Evolutionary conservation across 768 basidiomycete genomes (phyloP).

Genomic region (Wakefieldia striispora): DNA sequence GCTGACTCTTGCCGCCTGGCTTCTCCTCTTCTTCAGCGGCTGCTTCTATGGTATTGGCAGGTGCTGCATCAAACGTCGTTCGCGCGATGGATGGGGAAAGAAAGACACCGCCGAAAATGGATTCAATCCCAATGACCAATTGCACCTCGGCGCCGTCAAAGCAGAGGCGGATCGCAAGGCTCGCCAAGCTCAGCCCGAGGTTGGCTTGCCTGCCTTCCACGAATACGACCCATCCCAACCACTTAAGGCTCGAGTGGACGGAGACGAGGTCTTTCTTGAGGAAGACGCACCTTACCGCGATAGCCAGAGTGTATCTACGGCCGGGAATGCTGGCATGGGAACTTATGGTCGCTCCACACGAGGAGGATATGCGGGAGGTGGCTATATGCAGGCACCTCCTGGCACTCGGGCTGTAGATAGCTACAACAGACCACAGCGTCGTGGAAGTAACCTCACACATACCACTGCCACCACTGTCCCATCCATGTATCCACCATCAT

Average conservation of each 20-base stretch:
- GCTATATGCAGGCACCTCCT: conserved; percentile 61
- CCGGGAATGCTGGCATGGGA: conserved; percentile 23
- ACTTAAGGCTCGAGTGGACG: conserved; percentile 57
- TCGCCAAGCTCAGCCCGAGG: conserved; percentile 54
- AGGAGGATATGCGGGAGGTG: conserved; percentile 43
- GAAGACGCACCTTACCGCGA: conserved; percentile 40
- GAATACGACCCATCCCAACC: conserved; percentile 64
- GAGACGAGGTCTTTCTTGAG: conserved; percentile 56
- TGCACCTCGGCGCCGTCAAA: conserved; percentile 82
- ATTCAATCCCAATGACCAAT: conserved; percentile 50
- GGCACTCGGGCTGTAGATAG: conserved; percentile 76
- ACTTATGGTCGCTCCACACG: conserved; percentile 33
- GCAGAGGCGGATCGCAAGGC: conserved; percentile 85
- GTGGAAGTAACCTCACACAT: conserved; percentile 39
- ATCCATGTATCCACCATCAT: conserved; percentile 34
- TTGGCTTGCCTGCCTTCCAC: conserved; percentile 72
- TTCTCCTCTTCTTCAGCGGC: conserved; percentile 86
- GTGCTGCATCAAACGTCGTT: conserved; percentile 72
- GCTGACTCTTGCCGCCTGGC: conserved; percentile 84
- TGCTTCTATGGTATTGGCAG: conserved; percentile 84
- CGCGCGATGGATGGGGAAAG: conserved; percentile 39
- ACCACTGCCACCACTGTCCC: conserved; percentile 41
- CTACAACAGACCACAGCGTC: conserved; percentile 54
- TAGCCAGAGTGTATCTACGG: conserved; percentile 22
- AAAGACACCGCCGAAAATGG: conserved; percentile 33